Evolutionary conservation across 164 flowering plant genomes (phyloP).

Genomic region (Chimonanthus salicifolius): DNA sequence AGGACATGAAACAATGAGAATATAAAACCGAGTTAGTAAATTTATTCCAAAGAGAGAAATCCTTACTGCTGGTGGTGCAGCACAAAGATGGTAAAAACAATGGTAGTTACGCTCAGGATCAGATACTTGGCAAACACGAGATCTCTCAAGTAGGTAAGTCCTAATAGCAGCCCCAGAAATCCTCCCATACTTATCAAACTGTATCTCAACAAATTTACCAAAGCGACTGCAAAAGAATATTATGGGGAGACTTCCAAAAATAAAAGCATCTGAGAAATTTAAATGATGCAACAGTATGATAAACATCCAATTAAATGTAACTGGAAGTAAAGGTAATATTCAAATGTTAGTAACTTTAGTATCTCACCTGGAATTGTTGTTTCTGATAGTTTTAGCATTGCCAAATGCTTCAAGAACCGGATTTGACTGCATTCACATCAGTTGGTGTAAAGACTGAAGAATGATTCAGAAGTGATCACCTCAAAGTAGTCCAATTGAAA

Average conservation of each 20-base stretch:
- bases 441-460: constrained; percentile 9
- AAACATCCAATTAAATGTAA: not conserved
- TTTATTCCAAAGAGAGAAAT: not conserved
- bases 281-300: not conserved
- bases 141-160: constrained; percentile 77
- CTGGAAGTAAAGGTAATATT: not conserved
- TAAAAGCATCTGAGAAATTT: not conserved
- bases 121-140: constrained; percentile 88
- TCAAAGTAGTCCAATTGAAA: not conserved
- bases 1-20: not conserved
- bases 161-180: constrained; percentile 87
- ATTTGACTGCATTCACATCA: constrained; percentile 59
- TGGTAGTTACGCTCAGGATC: constrained; percentile 83
- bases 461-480: not conserved
- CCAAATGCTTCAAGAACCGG: constrained; percentile 96
- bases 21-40: not conserved
- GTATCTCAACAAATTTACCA: constrained; percentile 89
- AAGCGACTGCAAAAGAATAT: constrained; percentile 53
- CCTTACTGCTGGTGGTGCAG: constrained; percentile 70
- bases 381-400: constrained; percentile 79
- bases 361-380: constrained; percentile 81
- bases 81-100: constrained; percentile 83
- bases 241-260: not conserved
- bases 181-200: constrained; percentile 65
- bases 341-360: not conserved